Evolutionary conservation across 768 basidiomycete genomes (phyloP).

Genomic region (Grammothele lineata): DNA sequence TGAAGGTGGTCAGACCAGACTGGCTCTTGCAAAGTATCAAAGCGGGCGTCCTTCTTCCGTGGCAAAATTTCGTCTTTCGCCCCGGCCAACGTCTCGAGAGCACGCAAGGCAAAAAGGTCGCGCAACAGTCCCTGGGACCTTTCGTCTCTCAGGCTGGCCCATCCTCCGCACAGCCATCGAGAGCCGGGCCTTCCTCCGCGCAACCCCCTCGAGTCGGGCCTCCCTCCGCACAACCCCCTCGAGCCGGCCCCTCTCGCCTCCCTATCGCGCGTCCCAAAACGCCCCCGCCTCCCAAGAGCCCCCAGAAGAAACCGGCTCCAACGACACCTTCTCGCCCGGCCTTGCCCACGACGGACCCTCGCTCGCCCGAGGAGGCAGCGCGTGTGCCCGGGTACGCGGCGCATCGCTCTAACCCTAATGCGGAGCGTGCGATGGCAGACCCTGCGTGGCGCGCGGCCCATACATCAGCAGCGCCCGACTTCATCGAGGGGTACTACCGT

Average conservation of each 20-base stretch:
- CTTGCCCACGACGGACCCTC: conserved; percentile 40
- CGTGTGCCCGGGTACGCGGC: conserved; percentile 64
- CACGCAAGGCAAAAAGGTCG: conserved; percentile 43
- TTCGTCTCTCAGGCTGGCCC: conserved; percentile 12
- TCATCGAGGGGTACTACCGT: conserved; percentile 66
- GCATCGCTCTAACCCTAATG: conserved; percentile 63
- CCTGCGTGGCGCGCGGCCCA: conserved; percentile 84
- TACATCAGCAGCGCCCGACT: conserved; percentile 82
- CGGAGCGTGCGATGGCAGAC: conserved; percentile 76
- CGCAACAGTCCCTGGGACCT: conserved; percentile 32
- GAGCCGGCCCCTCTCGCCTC: background rate
- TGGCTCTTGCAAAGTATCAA: conserved; percentile 87
- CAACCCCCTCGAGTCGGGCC: background rate
- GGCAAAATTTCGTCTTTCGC: conserved; percentile 68
- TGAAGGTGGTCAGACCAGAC: conserved; percentile 86
- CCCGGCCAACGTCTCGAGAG: conserved; percentile 44
- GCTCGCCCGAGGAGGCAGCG: conserved; percentile 37
- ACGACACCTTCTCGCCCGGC: conserved; percentile 16
- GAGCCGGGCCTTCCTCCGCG: background rate
- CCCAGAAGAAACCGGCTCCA: background rate
- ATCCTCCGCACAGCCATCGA: background rate
- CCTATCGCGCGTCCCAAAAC: conserved; percentile 13
- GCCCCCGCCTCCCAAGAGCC: conserved; percentile 4
- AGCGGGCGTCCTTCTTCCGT: conserved; percentile 65
- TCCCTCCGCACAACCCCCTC: background rate